Conservation (phyloP, 306 rosid genomes). For the Echinosophora koreensis region DNA sequence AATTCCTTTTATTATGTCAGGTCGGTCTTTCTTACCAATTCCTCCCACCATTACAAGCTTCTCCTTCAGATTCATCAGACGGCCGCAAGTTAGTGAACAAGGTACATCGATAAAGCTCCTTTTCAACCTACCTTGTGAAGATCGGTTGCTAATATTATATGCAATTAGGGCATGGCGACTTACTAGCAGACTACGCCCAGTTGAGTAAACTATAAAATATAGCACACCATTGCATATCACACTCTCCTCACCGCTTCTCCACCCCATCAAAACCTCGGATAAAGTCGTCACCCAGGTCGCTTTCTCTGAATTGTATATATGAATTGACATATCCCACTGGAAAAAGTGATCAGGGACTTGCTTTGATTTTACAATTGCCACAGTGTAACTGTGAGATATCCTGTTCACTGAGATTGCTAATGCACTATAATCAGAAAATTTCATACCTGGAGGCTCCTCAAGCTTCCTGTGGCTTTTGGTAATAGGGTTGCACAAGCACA, state of each 20-base stretch:
- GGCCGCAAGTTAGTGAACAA: conserved; percentile 92
- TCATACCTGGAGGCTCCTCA: conserved; percentile 73
- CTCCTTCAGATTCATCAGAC: conserved; percentile 89
- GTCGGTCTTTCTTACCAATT: conserved; percentile 79
- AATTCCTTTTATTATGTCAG: conserved; percentile 92
- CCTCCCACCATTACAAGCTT: conserved; percentile 99
- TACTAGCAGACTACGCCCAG: conserved; percentile 67
- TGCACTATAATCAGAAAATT: conserved; percentile 78
- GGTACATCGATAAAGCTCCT: conserved; percentile 76
- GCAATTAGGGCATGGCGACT: conserved; percentile 76
- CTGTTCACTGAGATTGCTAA: conserved; percentile 76
- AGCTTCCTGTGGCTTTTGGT: conserved; percentile 64
- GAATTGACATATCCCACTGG: conserved; percentile 83
- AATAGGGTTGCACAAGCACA: conserved; percentile 84
- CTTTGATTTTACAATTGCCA: conserved; percentile 83
- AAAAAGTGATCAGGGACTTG: conserved; percentile 81
- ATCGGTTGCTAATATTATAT: conserved; percentile 61
- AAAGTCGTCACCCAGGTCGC: conserved; percentile 66
- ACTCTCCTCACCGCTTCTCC: conserved; percentile 98
- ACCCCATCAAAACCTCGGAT: conserved; percentile 82
- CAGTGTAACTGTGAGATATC: conserved; percentile 58
- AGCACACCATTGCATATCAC: conserved; percentile 85
- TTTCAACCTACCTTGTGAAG: conserved; percentile 63
- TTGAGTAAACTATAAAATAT: conserved; percentile 82
- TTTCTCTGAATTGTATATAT: conserved; percentile 68